Percentiles rank a stretch among this genome's conserved stretches.
phyloP scores from a whole-genome alignment of 2,329 filamentous ascomycete genomes.

The Chaetomium olivaceum region DNA sequence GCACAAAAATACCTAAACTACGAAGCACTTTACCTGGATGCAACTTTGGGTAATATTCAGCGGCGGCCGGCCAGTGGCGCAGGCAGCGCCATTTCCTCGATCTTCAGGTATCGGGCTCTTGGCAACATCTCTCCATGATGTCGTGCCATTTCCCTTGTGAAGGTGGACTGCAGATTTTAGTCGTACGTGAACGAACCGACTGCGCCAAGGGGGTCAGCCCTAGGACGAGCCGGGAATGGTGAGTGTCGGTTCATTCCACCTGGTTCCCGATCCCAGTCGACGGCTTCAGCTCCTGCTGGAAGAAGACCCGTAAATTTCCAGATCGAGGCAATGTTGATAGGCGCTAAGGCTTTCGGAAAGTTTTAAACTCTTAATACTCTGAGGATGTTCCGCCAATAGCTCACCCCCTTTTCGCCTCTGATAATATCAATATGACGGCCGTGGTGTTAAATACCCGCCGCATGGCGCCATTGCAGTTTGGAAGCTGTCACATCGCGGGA shows the following conservation, averaged over 20 bases:
- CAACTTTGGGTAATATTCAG: not conserved
- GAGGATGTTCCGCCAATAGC: too few relatives aligned
- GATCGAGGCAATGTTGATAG: not conserved
- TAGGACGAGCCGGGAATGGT: not conserved
- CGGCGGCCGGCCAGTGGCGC: too few relatives aligned
- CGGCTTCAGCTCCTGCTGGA: not conserved
- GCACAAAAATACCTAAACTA: not conserved
- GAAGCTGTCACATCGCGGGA: too few relatives aligned
- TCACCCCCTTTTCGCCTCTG: too few relatives aligned
- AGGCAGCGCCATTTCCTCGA: not conserved
- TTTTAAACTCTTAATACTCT: not conserved
- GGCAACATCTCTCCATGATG: not conserved
- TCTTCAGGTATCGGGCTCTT: not conserved
- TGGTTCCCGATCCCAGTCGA: not conserved
- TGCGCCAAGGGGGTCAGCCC: not conserved
- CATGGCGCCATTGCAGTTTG: too few relatives aligned
- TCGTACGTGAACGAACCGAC: not conserved
- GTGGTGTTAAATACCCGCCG: too few relatives aligned
- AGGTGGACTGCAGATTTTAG: not conserved
- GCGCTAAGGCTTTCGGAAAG: not conserved
- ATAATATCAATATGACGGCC: too few relatives aligned
- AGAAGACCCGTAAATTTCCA: not conserved
- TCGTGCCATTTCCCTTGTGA: not conserved
- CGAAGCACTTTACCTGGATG: not conserved
- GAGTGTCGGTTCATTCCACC: not conserved